Percentiles rank a stretch among this genome's conserved stretches.
Conservation (phyloP, 352 stramenopile genomes). For the Phytophthora hybrid region DNA sequence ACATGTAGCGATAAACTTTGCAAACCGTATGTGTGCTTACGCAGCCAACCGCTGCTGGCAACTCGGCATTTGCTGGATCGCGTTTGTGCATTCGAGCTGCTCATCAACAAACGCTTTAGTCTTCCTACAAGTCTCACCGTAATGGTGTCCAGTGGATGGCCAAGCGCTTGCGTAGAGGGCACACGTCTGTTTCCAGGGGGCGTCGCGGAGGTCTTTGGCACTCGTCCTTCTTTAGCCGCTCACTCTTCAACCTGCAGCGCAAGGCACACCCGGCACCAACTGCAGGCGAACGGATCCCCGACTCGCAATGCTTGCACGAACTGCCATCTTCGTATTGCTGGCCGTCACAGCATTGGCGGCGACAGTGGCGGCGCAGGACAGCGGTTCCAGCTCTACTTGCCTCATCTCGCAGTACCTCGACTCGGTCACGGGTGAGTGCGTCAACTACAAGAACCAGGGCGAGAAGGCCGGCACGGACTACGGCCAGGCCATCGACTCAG, state of each 20-base stretch:
- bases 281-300: background rate
- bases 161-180: background rate
- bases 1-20: background rate
- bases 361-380: conserved; percentile 41
- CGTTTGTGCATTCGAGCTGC: conserved; percentile 2
- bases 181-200: background rate
- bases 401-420: conserved; percentile 47
- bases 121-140: background rate
- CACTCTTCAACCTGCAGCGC: conserved; percentile 28
- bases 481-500: conserved; percentile 42
- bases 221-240: conserved; percentile 10
- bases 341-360: conserved; percentile 31
- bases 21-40: background rate
- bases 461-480: conserved; percentile 41
- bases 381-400: conserved; percentile 32
- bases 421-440: conserved; percentile 35
- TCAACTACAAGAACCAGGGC: conserved; percentile 43
- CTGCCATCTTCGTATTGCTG: conserved; percentile 19
- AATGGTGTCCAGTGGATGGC: background rate
- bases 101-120: background rate
- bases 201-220: background rate
- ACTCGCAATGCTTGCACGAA: conserved; percentile 5
- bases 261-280: conserved; percentile 1
- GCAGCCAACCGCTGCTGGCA: background rate
- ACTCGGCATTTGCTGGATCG: background rate